These are phyloP conservation scores for Monosporascus cannonballus DNA, from an alignment of 2,329 filamentous ascomycete genomes.

Conservation along the genomic window DNA sequence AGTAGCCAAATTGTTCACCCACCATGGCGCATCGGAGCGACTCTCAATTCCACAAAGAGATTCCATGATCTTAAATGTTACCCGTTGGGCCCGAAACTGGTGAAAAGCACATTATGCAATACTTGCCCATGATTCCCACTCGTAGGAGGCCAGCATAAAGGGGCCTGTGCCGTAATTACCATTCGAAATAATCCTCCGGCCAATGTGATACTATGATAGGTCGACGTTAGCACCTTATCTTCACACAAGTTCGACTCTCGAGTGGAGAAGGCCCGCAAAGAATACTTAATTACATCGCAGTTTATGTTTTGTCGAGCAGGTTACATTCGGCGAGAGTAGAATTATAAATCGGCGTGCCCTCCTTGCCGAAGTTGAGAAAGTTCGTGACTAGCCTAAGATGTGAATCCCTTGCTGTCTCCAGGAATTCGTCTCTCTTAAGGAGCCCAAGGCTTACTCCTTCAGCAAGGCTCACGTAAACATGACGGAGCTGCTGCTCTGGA, in stretches of 20 bases:
- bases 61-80: too few species aligned
- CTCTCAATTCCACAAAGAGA: too few species aligned
- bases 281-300: neutral
- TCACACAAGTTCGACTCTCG: neutral
- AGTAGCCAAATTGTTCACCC: too few species aligned
- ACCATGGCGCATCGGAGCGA: too few species aligned
- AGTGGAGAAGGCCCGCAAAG: too few species aligned
- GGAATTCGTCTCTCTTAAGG: neutral
- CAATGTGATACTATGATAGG: neutral
- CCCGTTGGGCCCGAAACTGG: too few species aligned
- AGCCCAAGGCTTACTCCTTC: neutral
- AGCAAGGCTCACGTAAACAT: neutral
- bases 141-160: slow-evolving; percentile 6
- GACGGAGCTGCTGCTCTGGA: neutral
- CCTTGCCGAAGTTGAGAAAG: neutral
- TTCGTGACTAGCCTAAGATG: neutral
- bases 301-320: neutral
- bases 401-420: neutral
- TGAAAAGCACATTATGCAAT: neutral
- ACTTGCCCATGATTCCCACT: slow-evolving; percentile 5
- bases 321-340: neutral
- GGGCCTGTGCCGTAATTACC: slow-evolving; percentile 3
- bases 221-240: neutral
- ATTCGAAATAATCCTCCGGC: neutral
- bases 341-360: neutral